phyloP scores from a whole-genome alignment of 1,284 basidiomycete species.

The Boletellus deceptivus region DNA sequence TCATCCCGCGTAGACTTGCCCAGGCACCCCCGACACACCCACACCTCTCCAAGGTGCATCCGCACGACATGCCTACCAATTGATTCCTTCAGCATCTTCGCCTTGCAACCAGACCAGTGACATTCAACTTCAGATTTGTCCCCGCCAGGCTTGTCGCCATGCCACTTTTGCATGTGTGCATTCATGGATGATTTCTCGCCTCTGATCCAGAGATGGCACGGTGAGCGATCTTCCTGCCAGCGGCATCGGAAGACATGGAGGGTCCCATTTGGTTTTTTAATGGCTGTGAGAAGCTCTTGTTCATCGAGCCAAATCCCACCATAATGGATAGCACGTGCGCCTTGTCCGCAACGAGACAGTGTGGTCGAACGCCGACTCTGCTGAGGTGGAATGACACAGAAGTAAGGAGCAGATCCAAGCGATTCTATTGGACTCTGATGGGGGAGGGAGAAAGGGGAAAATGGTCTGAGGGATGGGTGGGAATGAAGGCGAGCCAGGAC shows the following conservation, averaged over 20 bases:
- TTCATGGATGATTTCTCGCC: conserved; percentile 20
- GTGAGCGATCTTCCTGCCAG: conserved; percentile 11
- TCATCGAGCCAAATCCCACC: conserved; percentile 11
- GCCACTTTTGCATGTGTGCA: conserved; percentile 20
- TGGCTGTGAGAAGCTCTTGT: conserved; percentile 10
- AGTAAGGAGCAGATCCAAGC: too few species aligned
- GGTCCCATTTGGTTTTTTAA: conserved; percentile 3
- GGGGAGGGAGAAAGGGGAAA: neutral
- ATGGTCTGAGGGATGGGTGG: neutral
- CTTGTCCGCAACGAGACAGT: neutral
- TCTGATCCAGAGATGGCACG: conserved; percentile 18
- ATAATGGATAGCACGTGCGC: conserved; percentile 6
- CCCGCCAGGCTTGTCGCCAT: conserved; percentile 10
- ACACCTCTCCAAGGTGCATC: conserved; percentile 15
- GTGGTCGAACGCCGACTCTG: neutral
- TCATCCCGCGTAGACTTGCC: conserved; percentile 9
- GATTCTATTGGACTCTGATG: too few species aligned
- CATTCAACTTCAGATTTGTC: conserved; percentile 14
- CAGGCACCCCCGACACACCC: conserved; percentile 14
- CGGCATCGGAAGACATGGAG: conserved; percentile 9
- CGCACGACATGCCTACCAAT: conserved; percentile 15
- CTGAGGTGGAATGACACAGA: too few species aligned
- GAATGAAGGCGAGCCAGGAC: neutral
- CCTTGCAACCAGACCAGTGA: conserved; percentile 14
- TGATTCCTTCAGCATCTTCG: conserved; percentile 20